Conservation (phyloP, 2,329 filamentous ascomycete genomes). For the Colletotrichum limetticola region DNA sequence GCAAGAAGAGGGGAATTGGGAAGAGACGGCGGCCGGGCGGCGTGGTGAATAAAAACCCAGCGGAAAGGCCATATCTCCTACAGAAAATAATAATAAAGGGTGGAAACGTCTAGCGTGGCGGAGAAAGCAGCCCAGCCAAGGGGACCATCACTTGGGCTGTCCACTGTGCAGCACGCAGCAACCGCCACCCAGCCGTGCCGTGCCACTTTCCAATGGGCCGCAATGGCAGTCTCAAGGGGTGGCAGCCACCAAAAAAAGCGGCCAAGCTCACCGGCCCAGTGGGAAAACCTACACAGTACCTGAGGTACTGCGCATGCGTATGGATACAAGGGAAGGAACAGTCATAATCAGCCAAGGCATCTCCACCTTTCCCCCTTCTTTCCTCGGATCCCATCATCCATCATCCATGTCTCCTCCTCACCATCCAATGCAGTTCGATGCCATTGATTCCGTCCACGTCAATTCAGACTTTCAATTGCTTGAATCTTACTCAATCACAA, state of each 20-base stretch:
- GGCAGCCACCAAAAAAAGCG: neutral
- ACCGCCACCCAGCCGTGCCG: neutral
- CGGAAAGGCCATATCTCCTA: neutral
- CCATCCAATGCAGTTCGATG: neutral
- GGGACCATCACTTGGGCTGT: neutral
- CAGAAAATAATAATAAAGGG: neutral
- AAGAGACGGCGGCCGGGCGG: neutral
- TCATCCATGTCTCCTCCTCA: slow-evolving; percentile 3
- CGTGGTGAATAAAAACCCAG: slow-evolving; percentile 22
- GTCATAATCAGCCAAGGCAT: slow-evolving; percentile 22
- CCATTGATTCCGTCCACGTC: neutral
- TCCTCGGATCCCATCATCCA: neutral
- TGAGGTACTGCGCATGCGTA: neutral
- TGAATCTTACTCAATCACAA: neutral
- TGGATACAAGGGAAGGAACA: neutral
- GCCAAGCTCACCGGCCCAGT: neutral
- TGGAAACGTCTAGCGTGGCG: slow-evolving; percentile 31
- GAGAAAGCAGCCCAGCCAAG: slow-evolving; percentile 6
- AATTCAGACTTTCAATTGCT: neutral
- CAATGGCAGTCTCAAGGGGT: neutral
- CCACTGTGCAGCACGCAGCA: neutral
- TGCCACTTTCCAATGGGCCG: neutral
- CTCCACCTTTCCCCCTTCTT: slow-evolving; percentile 8
- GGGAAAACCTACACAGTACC: neutral
- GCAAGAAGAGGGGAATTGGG: neutral